Percentiles rank a stretch among this genome's conserved stretches.
Conservation (phyloP, 2,329 filamentous ascomycete genomes). For the Rhinocladiella similis region DNA sequence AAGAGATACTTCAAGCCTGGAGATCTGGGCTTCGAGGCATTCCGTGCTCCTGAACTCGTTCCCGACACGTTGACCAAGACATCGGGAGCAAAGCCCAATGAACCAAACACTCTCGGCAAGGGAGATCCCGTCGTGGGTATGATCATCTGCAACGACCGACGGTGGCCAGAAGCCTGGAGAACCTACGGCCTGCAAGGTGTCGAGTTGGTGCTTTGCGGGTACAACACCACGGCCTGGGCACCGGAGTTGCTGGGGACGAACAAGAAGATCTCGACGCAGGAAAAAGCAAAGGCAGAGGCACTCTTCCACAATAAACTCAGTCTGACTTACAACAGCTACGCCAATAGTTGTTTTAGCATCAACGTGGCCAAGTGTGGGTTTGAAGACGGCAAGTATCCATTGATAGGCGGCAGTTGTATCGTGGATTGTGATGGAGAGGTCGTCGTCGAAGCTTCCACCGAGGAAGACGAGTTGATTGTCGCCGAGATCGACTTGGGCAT, state of each 20-base stretch:
- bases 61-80: constrained; percentile 37
- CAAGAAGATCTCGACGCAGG: constrained; percentile 41
- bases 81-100: constrained; percentile 23
- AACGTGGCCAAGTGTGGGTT: constrained; percentile 51
- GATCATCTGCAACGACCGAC: constrained; percentile 58
- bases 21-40: constrained; percentile 55
- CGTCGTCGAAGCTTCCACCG: constrained; percentile 50
- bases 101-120: constrained; percentile 32
- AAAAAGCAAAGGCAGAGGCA: constrained; percentile 49
- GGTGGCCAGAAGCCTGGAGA: constrained; percentile 57
- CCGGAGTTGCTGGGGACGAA: constrained; percentile 46
- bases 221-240: constrained; percentile 53
- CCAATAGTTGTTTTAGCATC: constrained; percentile 54
- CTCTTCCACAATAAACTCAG: constrained; percentile 55
- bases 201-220: constrained; percentile 51
- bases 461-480: constrained; percentile 52
- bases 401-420: constrained; percentile 53
- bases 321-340: constrained; percentile 55
- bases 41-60: constrained; percentile 51
- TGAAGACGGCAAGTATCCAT: constrained; percentile 52
- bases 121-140: constrained; percentile 56
- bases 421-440: constrained; percentile 51
- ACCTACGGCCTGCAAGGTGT: constrained; percentile 53
- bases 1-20: constrained; percentile 57
- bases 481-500: constrained; percentile 52